Conservation (phyloP, 371 early-diverging fungal species). For the Spraguea lophii region DNA sequence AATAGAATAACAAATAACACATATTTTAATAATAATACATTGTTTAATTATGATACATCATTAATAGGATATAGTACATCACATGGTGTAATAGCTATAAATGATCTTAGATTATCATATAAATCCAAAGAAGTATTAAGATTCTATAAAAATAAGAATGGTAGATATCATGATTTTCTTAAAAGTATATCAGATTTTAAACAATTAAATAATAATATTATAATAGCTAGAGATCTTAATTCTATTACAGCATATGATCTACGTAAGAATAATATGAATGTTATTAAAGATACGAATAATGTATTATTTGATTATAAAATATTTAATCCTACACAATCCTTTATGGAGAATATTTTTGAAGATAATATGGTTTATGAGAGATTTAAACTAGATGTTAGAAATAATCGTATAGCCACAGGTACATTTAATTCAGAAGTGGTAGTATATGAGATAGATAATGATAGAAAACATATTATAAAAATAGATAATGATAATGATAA, state of each 20-base stretch:
- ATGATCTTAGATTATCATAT: constrained; percentile 26
- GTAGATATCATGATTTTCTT: constrained; percentile 8
- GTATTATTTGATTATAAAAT: no score
- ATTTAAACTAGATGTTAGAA: no score
- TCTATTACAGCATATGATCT: constrained; percentile 32
- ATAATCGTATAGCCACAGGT: no score
- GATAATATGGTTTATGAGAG: no score
- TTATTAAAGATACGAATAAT: no score
- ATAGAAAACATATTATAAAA: constrained; percentile 1
- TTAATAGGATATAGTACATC: constrained; percentile 41
- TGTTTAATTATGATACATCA: constrained; percentile 4
- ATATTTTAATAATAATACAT: no score
- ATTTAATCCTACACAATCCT: no score
- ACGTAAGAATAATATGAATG: constrained; percentile 10
- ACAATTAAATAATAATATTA: constrained; percentile 29
- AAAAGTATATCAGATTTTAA: constrained; percentile 38
- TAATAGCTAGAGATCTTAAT: constrained; percentile 33
- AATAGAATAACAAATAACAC: no score
- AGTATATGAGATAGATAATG: constrained; percentile 2
- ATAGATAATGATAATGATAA: no score
- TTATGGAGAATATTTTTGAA: no score
- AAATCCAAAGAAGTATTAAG: neutral
- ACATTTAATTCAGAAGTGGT: neutral
- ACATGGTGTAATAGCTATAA: constrained; percentile 26
- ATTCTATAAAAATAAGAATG: neutral